Evolutionary conservation across 768 basidiomycete species (phyloP), one percentile per base, ranked within the genome.

Genomic region (Tulasnella sp.): DNA sequence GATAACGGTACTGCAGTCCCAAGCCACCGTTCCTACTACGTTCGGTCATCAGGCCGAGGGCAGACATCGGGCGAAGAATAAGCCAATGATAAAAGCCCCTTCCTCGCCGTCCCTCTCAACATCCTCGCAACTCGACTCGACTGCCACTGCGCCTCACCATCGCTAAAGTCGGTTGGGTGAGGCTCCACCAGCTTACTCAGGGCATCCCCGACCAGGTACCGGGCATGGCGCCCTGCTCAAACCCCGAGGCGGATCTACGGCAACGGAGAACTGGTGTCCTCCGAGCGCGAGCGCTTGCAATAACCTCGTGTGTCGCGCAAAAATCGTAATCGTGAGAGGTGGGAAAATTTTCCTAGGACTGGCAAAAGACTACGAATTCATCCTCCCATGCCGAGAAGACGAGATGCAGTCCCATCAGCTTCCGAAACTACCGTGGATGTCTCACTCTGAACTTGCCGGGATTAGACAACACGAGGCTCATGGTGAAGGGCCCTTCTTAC

Each of bases 361-460:
- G 64, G 28, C 31, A 37, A 69, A 37, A 37, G 64, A 69, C 64
- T 16, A 69, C 31, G 34, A 69, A 69, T 28, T 37, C 24, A 14
- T 69, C 64, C 64, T 69, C 64, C 64, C 64, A 69, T 69, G 64
- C 31, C 20, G 64, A 28, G 64, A 69, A 69, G 64, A 37, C 64
- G 31, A 16, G 64, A 69, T 37, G 64, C 31, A 69, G 37, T 69
- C 64, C 58, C 64, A 69, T 69, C 64, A 69, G 64, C 64, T 69
- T 69, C 64, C 64, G 31, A 37, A 69, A 14, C 64, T 37, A 31
- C 64, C 64, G 28, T 69, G 64, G 64, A 69, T 69, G 64, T 69
- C 64, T 69, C 64, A 69, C 64, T 69, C 64, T 69, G 34, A 37
- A 69, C 64, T 69, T 69, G 64, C 34, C 54, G 24, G 64, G 9